Evolutionary conservation across 1,139 yeast species (phyloP).

Genomic region (Debaryomyces fabryi): DNA sequence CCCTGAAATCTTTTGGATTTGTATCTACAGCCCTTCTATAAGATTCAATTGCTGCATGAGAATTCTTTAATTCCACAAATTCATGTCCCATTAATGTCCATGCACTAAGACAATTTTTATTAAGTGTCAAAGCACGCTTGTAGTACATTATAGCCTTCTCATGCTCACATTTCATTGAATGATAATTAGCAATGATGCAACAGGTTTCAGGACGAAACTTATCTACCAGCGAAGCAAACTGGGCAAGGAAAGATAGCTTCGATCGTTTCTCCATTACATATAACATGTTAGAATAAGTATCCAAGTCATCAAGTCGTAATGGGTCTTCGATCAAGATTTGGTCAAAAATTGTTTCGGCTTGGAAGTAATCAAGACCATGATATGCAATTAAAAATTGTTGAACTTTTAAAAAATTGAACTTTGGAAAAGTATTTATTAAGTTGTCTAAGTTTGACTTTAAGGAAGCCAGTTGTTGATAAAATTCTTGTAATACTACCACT

Average conservation of each 20-base stretch:
- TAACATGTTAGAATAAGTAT: constrained; percentile 87
- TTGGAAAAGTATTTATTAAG: constrained; percentile 61
- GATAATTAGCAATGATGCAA: constrained; percentile 91
- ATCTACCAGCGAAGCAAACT: constrained; percentile 79
- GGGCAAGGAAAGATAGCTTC: constrained; percentile 85
- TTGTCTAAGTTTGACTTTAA: constrained; percentile 52
- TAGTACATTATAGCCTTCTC: constrained; percentile 94
- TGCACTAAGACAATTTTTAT: constrained; percentile 82
- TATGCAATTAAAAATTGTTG: constrained; percentile 82
- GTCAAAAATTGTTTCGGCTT: constrained; percentile 81
- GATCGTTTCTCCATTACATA: constrained; percentile 92
- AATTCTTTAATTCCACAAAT: constrained; percentile 91
- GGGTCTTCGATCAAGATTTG: constrained; percentile 78
- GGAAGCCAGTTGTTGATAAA: constrained; percentile 65
- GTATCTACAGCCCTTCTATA: constrained; percentile 92
- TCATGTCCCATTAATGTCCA: constrained; percentile 99
- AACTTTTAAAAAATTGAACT: constrained; percentile 71
- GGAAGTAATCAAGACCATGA: constrained; percentile 77
- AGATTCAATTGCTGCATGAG: constrained; percentile 97
- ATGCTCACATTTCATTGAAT: constrained; percentile 89
- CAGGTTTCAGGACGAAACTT: constrained; percentile 93
- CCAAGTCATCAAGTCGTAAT: constrained; percentile 84
- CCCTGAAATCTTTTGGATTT: constrained; percentile 86
- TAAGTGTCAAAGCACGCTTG: constrained; percentile 81
- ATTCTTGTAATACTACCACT: constrained; percentile 74